A percentile compares a stretch with the other conserved stretches of the same genome.
These are phyloP conservation scores for Echinochloa phyllopogon DNA, from an alignment of 176 grass and related monocot genomes.

Conservation along the genomic window DNA sequence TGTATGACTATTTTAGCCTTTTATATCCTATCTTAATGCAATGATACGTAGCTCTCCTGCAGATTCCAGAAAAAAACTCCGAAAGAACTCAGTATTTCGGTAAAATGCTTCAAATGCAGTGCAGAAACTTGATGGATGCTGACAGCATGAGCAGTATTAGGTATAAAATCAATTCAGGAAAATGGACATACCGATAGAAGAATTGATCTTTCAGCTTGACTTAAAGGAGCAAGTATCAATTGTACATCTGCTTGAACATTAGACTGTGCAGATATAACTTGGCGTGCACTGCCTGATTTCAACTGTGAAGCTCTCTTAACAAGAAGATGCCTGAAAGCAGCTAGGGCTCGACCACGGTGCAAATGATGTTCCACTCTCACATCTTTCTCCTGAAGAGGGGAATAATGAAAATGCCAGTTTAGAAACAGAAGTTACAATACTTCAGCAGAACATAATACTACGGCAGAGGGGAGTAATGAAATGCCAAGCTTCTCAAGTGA, in stretches of 20 bases:
- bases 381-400: constrained; percentile 72
- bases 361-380: constrained; percentile 91
- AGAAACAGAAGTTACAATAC: constrained; percentile 15
- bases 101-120: constrained; percentile 25
- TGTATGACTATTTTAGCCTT: too few relatives aligned
- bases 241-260: constrained; percentile 81
- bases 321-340: constrained; percentile 92
- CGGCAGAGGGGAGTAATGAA: background rate
- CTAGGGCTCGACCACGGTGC: constrained; percentile 78
- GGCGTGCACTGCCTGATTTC: constrained; percentile 69
- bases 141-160: background rate
- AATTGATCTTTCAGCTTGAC: constrained; percentile 82
- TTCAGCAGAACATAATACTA: constrained; percentile 12
- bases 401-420: constrained; percentile 20
- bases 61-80: too few relatives aligned
- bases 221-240: constrained; percentile 78
- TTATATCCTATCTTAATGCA: too few relatives aligned
- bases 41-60: too few relatives aligned
- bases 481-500: background rate
- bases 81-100: constrained; percentile 5
- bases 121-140: constrained; percentile 7
- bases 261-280: constrained; percentile 66
- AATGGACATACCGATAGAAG: constrained; percentile 76
- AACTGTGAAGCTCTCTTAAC: constrained; percentile 78
- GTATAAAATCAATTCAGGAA: constrained; percentile 33